Percentiles rank a stretch among this genome's conserved stretches.
Conservation (phyloP, 768 basidiomycete species). For the Mycena crocata region DNA sequence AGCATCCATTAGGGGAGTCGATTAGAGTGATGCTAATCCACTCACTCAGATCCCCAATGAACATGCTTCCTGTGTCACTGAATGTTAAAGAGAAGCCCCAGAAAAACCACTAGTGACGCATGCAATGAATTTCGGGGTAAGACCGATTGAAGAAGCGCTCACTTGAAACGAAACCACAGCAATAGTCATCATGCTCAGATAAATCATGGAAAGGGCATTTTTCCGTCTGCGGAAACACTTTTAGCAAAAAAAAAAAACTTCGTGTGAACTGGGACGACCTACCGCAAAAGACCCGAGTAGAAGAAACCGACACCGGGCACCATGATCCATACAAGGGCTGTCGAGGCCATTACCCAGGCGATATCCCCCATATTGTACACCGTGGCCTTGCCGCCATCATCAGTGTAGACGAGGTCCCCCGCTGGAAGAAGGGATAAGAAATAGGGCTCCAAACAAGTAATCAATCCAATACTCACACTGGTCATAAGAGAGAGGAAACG, state of each 20-base stretch:
- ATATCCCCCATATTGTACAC: conserved; percentile 64
- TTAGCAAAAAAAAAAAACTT: not conserved
- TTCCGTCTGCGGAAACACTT: conserved; percentile 64
- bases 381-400: conserved; percentile 42
- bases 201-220: conserved; percentile 97
- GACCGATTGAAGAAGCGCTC: conserved; percentile 36
- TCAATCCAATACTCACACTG: conserved; percentile 35
- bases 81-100: conserved; percentile 97
- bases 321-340: conserved; percentile 89
- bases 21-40: not conserved
- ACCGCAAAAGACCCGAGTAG: conserved; percentile 89
- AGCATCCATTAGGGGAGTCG: not conserved
- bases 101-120: conserved; percentile 83
- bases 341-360: conserved; percentile 73
- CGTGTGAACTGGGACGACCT: not conserved
- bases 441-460: not conserved
- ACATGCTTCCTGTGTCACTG: conserved; percentile 76
- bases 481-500: conserved; percentile 49
- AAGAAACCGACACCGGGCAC: conserved; percentile 88
- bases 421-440: conserved; percentile 42
- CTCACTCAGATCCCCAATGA: conserved; percentile 84
- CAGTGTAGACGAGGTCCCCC: conserved; percentile 49
- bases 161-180: conserved; percentile 91
- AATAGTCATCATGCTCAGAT: conserved; percentile 78
- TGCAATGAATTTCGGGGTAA: conserved; percentile 17